These are phyloP conservation scores for Lactarius vividus DNA, from an alignment of 768 basidiomycete genomes.

Conservation along the genomic window DNA sequence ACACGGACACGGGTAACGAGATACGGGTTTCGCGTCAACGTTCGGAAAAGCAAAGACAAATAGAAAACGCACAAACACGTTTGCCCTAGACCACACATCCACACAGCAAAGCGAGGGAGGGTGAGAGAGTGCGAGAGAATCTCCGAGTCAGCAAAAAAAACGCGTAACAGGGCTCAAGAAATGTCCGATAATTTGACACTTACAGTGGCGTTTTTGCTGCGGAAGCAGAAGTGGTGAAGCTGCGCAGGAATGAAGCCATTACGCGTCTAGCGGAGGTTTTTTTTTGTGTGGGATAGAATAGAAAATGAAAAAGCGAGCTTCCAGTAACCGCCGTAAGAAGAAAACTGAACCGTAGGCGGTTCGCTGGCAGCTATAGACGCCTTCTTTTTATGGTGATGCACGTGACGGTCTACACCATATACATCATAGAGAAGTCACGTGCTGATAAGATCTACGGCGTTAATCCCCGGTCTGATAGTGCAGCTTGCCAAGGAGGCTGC, in stretches of 20 bases:
- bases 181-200: slow-evolving; percentile 1
- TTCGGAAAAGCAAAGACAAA: neutral
- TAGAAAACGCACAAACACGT: slow-evolving; percentile 30
- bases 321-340: neutral
- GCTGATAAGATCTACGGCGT: too few relatives aligned
- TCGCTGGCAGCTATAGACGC: neutral
- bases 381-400: neutral
- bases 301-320: neutral
- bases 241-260: slow-evolving; percentile 31
- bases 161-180: neutral
- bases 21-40: neutral
- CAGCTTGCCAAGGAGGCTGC: too few relatives aligned
- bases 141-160: neutral
- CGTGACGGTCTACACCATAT: neutral
- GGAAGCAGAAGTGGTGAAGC: slow-evolving; percentile 28
- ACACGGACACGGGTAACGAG: neutral
- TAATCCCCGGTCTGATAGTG: too few relatives aligned
- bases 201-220: slow-evolving; percentile 24
- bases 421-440: too few relatives aligned
- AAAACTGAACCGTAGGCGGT: neutral
- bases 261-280: neutral
- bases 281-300: too few relatives aligned
- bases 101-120: neutral
- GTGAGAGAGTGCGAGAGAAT: neutral
- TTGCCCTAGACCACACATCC: slow-evolving; percentile 26